Evolutionary conservation across 2,329 filamentous ascomycete genomes (phyloP), one percentile per base, ranked within the genome.

Genomic region (Aureobasidium sp.): DNA sequence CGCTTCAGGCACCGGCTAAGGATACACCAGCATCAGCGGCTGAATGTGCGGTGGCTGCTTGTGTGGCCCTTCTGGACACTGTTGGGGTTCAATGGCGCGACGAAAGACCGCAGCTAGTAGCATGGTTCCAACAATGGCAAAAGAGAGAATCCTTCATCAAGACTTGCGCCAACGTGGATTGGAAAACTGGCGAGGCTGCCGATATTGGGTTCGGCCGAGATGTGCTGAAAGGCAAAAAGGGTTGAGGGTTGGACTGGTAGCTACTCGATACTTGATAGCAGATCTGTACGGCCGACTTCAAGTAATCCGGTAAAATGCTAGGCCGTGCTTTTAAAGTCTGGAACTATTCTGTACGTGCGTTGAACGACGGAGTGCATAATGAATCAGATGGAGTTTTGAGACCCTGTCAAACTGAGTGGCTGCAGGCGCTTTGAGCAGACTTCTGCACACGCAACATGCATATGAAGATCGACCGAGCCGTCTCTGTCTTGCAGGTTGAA

Each of bases 381-480:
- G 3, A n/a, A 57, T 57, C 53, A 41, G 53, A 57, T 59, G 55
- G 27, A 27, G 6, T 50, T 15, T 24, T 13, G 39, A 60, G 57
- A 60, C 36, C 46, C 37, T 60, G 57, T 59, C 41, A 57, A 46
- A 15, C 9, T 24, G 46, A 51, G 34, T n/a, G 41, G 46, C 44
- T 60, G 57, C 57, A 60, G 48, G 46, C 12, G 27, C 29, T 50
- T 46, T 41, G 56, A 46, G 20, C 55, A 3, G 29, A 37, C 55
- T 59, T 59, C 32, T 48, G 55, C 55, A 59, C 44, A 48, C 39
- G 55, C 55, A 39, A 51, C 17, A 29, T 51, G 46, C 46, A 60
- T 27, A 50, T 60, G 36, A 51, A 50, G 57, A 60, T 60, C 57
- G 57, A 46, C 57, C 57, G 57, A 51, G 57, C 57, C 57, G 57